phyloP scores from a whole-genome alignment of 495 filamentous ascomycete species.

The Aspergillus olivimuriae region DNA sequence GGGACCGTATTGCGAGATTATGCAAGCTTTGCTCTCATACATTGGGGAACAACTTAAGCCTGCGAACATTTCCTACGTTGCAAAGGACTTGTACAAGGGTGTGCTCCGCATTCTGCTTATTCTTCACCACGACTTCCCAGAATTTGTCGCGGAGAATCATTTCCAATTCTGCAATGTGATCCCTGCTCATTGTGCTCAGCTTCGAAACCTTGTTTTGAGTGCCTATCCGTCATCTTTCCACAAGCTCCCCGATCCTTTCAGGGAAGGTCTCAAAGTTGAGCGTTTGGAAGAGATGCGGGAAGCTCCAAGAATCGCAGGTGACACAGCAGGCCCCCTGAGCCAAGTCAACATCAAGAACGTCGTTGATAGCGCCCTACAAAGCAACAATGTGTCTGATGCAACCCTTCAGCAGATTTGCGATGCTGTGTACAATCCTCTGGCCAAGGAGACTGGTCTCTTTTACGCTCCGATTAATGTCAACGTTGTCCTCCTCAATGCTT shows the following conservation, averaged over 20 bases:
- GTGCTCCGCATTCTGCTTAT: conserved; percentile 75
- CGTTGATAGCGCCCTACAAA: conserved; percentile 59
- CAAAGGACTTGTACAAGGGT: conserved; percentile 79
- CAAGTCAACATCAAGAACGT: conserved; percentile 59
- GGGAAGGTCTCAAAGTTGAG: conserved; percentile 72
- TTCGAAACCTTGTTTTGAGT: conserved; percentile 82
- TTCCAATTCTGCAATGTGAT: conserved; percentile 79
- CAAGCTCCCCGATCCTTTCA: conserved; percentile 77
- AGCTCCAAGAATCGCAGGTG: conserved; percentile 53
- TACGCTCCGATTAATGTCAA: conserved; percentile 59
- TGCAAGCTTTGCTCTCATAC: conserved; percentile 67
- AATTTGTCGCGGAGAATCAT: conserved; percentile 84
- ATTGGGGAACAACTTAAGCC: conserved; percentile 77
- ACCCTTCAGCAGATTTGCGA: conserved; percentile 65
- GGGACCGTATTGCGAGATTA: conserved; percentile 65
- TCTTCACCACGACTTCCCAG: conserved; percentile 89
- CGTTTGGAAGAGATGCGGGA: conserved; percentile 70
- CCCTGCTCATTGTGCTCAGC: conserved; percentile 77
- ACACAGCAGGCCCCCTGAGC: conserved; percentile 52
- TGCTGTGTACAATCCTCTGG: conserved; percentile 50
- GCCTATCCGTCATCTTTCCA: conserved; percentile 71
- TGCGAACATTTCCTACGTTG: conserved; percentile 56
- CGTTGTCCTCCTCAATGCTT: conserved; percentile 64
- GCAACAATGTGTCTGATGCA: conserved; percentile 52
- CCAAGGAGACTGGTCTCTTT: conserved; percentile 53